Evolutionary conservation across 805 yeast genomes (phyloP), one percentile per base, ranked within the genome.

Genomic region (Brettanomyces naardenensis): DNA sequence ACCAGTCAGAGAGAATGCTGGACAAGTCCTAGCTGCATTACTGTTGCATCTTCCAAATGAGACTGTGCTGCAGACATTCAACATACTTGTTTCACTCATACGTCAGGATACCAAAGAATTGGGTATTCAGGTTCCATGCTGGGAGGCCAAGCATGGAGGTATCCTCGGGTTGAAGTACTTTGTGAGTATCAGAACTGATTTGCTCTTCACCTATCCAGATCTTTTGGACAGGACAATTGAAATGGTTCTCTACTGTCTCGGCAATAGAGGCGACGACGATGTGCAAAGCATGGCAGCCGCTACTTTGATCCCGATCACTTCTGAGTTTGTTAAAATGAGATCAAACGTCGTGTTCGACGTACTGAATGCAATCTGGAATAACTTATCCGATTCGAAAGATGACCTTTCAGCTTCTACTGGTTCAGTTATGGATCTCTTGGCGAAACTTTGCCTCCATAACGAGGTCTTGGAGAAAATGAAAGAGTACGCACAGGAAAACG

Each of bases 101-200:
- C 59, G 81, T 34, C 97, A 90, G 56, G 67, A 70, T 31, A 51
- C 64, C 4, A 36, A 38, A n/a, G 46, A 43, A 18, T 57, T 73
- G 18, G 75, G 65, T 1, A 58, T 66, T 10, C 64, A 69, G 31
- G 53, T 63, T 14, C 75, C 81, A 3, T 72, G 88, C 39, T 92
- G 98, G 98, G 97, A 94, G 56, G 97, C 96, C 3, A 84, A 92
- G 42, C 98, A 92, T 65, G 98, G 97, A 48, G 99, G 97, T 35
- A 78, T 92, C 80, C 71, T 92, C 10, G 98, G 97, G 0, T 66
- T 92, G 37, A 69, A 95, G 37, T 92, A 92, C 59, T 80, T 92
- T 48, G 98, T 90, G 9, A 81, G 95, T 42, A 87, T 90, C 3
- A 71, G 95, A 49, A 78, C 87, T 0, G 92, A 84, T 45, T 70